Evolutionary conservation across 345 rosid species (phyloP), one percentile per base, ranked within the genome.

Genomic region (Sonneratia alba): DNA sequence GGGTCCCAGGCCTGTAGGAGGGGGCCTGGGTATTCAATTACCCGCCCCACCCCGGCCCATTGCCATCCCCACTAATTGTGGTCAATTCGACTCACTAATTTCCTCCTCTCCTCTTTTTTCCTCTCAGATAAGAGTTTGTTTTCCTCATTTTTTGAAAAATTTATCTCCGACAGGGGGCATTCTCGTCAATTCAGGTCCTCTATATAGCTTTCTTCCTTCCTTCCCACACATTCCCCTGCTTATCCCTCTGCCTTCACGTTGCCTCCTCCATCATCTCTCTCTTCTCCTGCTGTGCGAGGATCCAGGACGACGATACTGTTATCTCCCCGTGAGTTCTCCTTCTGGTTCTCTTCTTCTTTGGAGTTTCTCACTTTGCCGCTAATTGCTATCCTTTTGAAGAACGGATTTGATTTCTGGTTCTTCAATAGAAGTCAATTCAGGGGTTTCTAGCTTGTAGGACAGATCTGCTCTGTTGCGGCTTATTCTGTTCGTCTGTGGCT

Each of bases 121-220:
- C 5, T 6, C 0, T 37, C 11, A 40, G 0, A 37, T 19, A 10
- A 19, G 18, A 8, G 15, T n/a, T 45, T 24, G 4, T 7, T 67
- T 66, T 66, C 13, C 7, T 16, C 36, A 34, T 64, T 21, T 11
- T 34, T 15, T 3, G 4, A 1, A 67, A 42, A 0, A 4, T n/a
- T 19, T 24, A 12, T 67, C 51, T 27, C 55, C 32, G 3, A 7
- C 36, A 0, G 42, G 43, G 75, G 75, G 49, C 34, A 72, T 64
- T 72, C 22, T 21, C 38, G 75, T 72, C 57, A 63, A 72, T 72
- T 72, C 57, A 4, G 10, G 1, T 43, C 4, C 6, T 62, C 36
- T 34, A 62, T 64, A 63, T 47, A 72, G 36, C 9, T 12, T 69
- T 34, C 59, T 42, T 27, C 22, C 8, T 21, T 27, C 24, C 34